phyloP scores from a whole-genome alignment of 139 green algal species.

The Eudorina sp. region DNA sequence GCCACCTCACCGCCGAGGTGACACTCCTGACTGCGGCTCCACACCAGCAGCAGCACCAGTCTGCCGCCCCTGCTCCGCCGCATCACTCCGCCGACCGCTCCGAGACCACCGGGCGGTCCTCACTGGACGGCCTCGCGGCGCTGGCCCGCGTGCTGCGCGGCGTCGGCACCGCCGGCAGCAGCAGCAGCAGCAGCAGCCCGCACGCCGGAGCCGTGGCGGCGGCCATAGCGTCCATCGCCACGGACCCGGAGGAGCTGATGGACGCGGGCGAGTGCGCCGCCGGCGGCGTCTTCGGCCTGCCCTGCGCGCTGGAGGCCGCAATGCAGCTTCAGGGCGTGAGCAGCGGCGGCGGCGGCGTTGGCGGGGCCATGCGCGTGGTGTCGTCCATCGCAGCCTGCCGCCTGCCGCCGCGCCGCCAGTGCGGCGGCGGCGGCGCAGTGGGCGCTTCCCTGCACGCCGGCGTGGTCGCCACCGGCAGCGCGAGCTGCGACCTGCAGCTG shows the following conservation, averaged over 20 bases:
- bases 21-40: no score
- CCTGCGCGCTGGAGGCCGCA: not conserved
- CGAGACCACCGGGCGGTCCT: no score
- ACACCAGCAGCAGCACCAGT: no score
- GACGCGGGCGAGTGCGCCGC: not conserved
- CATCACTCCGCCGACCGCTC: no score
- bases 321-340: slow-evolving; percentile 31
- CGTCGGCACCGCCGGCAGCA: not conserved
- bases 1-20: slow-evolving; percentile 24
- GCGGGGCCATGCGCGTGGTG: not conserved
- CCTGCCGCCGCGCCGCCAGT: not conserved
- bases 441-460: not conserved
- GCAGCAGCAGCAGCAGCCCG: not conserved
- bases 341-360: not conserved
- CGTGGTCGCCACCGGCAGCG: no score
- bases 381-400: not conserved
- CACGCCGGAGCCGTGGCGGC: not conserved
- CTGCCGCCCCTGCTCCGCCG: no score
- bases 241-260: not conserved
- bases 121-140: not conserved
- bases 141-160: not conserved
- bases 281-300: slow-evolving; percentile 14
- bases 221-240: not conserved
- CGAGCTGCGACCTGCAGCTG: not conserved
- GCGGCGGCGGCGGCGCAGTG: not conserved